A percentile compares a stretch with the other conserved stretches of the same genome.
Conservation (phyloP, 164 flowering plant species). For the Aristolochia fimbriata region DNA sequence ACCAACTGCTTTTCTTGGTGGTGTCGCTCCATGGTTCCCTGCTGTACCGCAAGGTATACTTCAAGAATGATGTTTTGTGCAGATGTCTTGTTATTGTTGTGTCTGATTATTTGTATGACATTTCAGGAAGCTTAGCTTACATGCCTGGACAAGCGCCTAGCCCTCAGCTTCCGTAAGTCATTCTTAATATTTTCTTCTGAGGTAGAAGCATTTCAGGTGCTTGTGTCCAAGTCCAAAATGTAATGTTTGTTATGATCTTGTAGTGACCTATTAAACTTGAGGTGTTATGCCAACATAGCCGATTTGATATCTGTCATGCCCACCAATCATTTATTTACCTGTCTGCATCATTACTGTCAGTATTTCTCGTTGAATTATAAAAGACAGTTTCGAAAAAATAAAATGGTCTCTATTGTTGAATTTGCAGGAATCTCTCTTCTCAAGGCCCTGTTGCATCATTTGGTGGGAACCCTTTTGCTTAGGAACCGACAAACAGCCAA, state of each 20-base stretch:
- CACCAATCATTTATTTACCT: too few species aligned
- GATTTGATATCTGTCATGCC: too few species aligned
- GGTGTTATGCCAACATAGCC: too few species aligned
- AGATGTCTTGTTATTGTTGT: background rate
- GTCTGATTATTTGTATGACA: conserved; percentile 1
- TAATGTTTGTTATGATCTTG: too few species aligned
- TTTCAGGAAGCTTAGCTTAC: conserved; percentile 50
- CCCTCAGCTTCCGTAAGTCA: conserved; percentile 63
- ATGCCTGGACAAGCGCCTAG: conserved; percentile 41
- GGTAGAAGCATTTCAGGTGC: too few species aligned
- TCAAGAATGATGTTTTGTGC: background rate
- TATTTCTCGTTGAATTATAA: too few species aligned
- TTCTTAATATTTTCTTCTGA: background rate
- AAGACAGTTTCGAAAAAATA: too few species aligned
- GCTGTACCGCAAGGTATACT: conserved; percentile 40
- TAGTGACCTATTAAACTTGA: too few species aligned
- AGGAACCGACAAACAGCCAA: background rate
- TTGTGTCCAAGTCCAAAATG: too few species aligned
- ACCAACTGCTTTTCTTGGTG: conserved; percentile 36
- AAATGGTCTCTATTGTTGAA: background rate
- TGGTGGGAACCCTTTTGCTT: conserved; percentile 78
- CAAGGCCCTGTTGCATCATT: conserved; percentile 49
- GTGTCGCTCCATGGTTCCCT: conserved; percentile 53
- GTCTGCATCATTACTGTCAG: too few species aligned
- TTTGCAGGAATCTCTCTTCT: conserved; percentile 40